Evolutionary conservation across 2,329 filamentous ascomycete genomes (phyloP).

Genomic region (Pseudonectria buxi): DNA sequence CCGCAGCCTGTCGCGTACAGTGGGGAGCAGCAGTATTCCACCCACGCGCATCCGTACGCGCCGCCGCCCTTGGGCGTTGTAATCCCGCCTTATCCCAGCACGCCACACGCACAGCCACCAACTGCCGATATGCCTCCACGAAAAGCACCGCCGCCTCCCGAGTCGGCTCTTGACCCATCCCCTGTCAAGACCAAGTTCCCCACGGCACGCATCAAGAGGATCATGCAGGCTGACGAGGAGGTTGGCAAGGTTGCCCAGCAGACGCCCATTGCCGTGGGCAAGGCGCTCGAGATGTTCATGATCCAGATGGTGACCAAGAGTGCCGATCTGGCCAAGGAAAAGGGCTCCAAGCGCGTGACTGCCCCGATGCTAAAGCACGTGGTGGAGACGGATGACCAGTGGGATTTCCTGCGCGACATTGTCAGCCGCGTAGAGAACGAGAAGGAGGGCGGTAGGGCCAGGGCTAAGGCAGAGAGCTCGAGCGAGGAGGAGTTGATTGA

Average conservation of each 20-base stretch:
- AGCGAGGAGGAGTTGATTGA: constrained; percentile 44
- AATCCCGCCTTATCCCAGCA: not conserved
- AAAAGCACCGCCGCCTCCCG: constrained; percentile 28
- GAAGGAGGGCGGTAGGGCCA: constrained; percentile 36
- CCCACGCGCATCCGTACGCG: constrained; percentile 13
- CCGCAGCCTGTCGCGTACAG: constrained; percentile 10
- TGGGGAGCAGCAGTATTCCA: constrained; percentile 8
- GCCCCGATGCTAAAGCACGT: constrained; percentile 88
- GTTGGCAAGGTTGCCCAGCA: constrained; percentile 98
- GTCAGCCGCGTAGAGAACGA: constrained; percentile 71
- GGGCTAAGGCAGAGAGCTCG: constrained; percentile 45
- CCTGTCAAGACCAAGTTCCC: constrained; percentile 93
- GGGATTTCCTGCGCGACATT: constrained; percentile 90
- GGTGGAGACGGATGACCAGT: constrained; percentile 80
- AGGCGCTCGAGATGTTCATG: constrained; percentile 97
- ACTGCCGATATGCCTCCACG: constrained; percentile 29
- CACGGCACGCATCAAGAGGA: constrained; percentile 93
- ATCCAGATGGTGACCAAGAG: constrained; percentile 85
- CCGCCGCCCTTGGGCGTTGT: constrained; percentile 4
- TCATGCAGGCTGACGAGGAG: constrained; percentile 99
- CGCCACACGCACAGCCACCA: constrained; percentile 5
- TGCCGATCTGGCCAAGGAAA: constrained; percentile 73
- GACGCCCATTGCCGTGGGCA: constrained; percentile 90
- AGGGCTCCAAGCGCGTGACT: constrained; percentile 82
- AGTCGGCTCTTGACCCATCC: constrained; percentile 49